Percentiles rank a stretch among this genome's conserved stretches.
Conservation (phyloP, 2,329 filamentous ascomycete species). For the Aspergillus versicolor region DNA sequence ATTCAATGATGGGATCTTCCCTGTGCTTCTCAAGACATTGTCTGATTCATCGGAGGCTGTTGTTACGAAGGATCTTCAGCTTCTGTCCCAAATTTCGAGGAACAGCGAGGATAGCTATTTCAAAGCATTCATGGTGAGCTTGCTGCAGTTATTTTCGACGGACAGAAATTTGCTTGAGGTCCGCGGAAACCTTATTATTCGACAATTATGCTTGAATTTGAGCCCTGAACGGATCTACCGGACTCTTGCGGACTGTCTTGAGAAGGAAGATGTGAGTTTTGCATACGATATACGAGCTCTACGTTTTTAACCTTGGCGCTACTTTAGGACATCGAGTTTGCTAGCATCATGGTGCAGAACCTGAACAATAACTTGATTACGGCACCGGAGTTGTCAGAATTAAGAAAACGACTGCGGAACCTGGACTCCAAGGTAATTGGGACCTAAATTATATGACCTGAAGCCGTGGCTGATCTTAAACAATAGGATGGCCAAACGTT, state of each 20-base stretch:
- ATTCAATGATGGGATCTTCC: slow-evolving; percentile 96
- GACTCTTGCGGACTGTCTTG: slow-evolving; percentile 91
- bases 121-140: slow-evolving; percentile 95
- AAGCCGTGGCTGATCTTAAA: slow-evolving; percentile 18
- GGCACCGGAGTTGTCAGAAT: slow-evolving; percentile 85
- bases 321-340: slow-evolving; percentile 83
- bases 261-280: slow-evolving; percentile 73
- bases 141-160: slow-evolving; percentile 92
- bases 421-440: slow-evolving; percentile 72
- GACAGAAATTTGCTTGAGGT: slow-evolving; percentile 89
- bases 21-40: slow-evolving; percentile 89
- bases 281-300: neutral
- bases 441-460: neutral
- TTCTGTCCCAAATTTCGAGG: slow-evolving; percentile 91
- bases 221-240: slow-evolving; percentile 95
- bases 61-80: slow-evolving; percentile 87
- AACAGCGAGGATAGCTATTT: slow-evolving; percentile 98
- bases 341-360: slow-evolving; percentile 99
- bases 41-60: slow-evolving; percentile 95
- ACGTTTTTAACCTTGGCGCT: neutral
- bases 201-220: slow-evolving; percentile 87
- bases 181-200: slow-evolving; percentile 91
- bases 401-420: slow-evolving; percentile 86
- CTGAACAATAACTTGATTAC: slow-evolving; percentile 99
- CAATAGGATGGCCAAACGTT: slow-evolving; percentile 84